Evolutionary conservation across 768 basidiomycete genomes (phyloP).

Genomic region (Psilocybe cubensis): DNA sequence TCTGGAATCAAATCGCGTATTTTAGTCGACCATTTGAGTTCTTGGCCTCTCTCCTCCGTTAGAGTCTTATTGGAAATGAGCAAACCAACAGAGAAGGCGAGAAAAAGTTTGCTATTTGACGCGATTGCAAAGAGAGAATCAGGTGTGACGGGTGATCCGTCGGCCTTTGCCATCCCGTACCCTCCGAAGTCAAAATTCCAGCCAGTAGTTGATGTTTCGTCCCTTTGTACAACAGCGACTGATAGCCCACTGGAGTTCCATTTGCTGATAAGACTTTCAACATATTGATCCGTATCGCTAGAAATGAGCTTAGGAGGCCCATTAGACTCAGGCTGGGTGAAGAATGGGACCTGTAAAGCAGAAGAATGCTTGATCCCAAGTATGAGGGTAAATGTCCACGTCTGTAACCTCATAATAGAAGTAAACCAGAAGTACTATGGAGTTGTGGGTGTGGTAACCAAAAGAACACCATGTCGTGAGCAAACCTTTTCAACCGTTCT

Average conservation of each 20-base stretch:
- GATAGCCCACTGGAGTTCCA: conserved; percentile 46
- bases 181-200: conserved; percentile 43
- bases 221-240: conserved; percentile 41
- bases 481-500: no score
- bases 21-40: conserved; percentile 41
- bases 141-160: conserved; percentile 40
- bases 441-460: no score
- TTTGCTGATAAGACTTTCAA: conserved; percentile 28
- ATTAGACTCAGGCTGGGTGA: neutral
- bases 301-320: conserved; percentile 22
- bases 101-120: conserved; percentile 47
- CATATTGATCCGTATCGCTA: conserved; percentile 25
- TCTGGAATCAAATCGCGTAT: conserved; percentile 39
- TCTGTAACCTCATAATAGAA: no score
- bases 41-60: conserved; percentile 28
- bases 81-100: conserved; percentile 40
- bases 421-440: no score
- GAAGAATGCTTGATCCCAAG: no score
- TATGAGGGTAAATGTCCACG: no score
- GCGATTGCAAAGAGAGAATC: conserved; percentile 50
- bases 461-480: no score
- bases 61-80: conserved; percentile 41
- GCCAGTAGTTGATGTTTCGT: conserved; percentile 28
- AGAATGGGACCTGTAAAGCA: neutral
- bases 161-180: conserved; percentile 37